Conservation (phyloP, 257 asterid genomes). For the Gentiana dahurica region DNA sequence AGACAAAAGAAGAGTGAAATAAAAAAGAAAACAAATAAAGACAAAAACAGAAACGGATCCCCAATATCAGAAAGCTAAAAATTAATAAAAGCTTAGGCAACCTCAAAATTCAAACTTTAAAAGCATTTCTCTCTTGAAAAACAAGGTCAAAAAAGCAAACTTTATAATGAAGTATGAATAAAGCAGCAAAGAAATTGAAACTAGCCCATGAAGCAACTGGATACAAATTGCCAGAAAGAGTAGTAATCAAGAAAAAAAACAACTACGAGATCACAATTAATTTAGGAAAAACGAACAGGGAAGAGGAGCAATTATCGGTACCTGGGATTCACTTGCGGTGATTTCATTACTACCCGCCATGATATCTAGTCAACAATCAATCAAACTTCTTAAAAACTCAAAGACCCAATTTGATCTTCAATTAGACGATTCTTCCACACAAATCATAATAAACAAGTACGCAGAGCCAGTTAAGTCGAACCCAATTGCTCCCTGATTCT, state of each 20-base stretch:
- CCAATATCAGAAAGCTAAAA: background rate
- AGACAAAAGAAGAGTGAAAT: background rate
- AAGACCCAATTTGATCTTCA: slow-evolving; percentile 16
- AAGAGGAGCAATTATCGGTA: background rate
- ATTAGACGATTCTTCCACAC: slow-evolving; percentile 11
- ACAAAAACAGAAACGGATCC: slow-evolving; percentile 1
- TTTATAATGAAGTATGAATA: background rate
- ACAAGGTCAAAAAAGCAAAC: background rate
- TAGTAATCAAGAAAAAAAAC: slow-evolving; percentile 5
- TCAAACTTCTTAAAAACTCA: slow-evolving; percentile 2
- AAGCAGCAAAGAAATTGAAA: background rate
- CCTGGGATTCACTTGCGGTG: slow-evolving; percentile 31
- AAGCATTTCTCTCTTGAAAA: background rate
- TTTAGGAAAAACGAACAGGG: background rate
- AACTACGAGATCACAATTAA: background rate
- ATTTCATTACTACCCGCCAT: slow-evolving; percentile 44
- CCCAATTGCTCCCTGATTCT: no score
- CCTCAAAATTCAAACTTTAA: background rate
- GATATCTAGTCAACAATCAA: background rate
- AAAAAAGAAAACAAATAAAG: background rate
- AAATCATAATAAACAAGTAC: slow-evolving; percentile 16
- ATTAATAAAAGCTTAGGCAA: background rate
- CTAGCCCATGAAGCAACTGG: background rate
- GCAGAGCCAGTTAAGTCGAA: background rate
- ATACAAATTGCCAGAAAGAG: background rate